Evolutionary conservation across 202 grass and related monocot genomes (phyloP), one percentile per base, ranked within the genome.

Genomic region (Sporobolus alterniflorus): DNA sequence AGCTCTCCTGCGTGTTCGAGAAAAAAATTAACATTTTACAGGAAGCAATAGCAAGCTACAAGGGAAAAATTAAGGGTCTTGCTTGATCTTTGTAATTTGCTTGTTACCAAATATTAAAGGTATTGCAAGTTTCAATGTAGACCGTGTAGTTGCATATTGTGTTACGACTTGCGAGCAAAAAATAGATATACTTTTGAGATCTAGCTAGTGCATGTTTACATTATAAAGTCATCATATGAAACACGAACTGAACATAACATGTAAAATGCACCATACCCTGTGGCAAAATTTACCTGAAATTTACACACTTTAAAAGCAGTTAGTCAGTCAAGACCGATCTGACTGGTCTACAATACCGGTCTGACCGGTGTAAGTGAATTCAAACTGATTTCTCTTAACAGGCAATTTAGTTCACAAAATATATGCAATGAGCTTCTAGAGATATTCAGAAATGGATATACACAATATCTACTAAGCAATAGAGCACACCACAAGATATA

Each of bases 231-330:
- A 75, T 52, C 47, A 74, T 42, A 31, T 24, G 11, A 73, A 66
- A 67, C 36, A 54, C 15, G 22, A 80, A 41, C 13, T 73, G 26
- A 74, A 67, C 32, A 67, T 65, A 73, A 70, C 11, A 67, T 31
- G 17, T 67, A 75, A 76, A 66, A 40, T 28, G 36, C 26, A 69
- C 12, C 77, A 75, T 88, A 91, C 90, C 90, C 44, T 65, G 85
- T 78, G 90, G 85, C 55, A 91, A 54, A 71, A 85, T 76, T 78
- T 83, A n/a, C n/a, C n/a, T n/a, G n/a, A n/a, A n/a, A n/a, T n/a
- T n/a, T n/a, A n/a, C n/a, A n/a, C n/a, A n/a, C n/a, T n/a, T n/a
- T n/a, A n/a, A n/a, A n/a, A n/a, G n/a, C n/a, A n/a, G n/a, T n/a
- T n/a, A n/a, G n/a, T n/a, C n/a, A n/a, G n/a, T n/a, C n/a, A n/a